Evolutionary conservation across 2,329 filamentous ascomycete genomes (phyloP), one percentile per base, ranked within the genome.

Genomic region (Magnaporthiopsis rhizophila): DNA sequence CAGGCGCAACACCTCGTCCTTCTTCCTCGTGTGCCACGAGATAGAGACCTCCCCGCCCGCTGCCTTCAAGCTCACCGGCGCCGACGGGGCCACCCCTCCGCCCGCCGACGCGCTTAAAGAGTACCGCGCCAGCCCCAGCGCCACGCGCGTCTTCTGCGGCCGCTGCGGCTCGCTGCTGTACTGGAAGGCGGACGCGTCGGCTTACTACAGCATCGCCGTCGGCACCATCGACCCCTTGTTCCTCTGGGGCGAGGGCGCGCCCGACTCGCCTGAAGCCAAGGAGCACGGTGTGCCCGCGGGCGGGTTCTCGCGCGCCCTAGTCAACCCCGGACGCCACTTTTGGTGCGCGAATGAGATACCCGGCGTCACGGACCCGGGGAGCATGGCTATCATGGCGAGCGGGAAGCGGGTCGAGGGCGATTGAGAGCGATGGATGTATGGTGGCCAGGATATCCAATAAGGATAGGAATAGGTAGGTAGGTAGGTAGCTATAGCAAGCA

Each of bases 81-180:
- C 68, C 24, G 70, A 72, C 18, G 38, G 38, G 11, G 15, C 18
- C 21, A 4, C 15, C 21, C 65, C 72, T 32, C 73, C 75, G 1
- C 73, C 80, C 9, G 13, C 38, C 38, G 38, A 45, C 38, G 38
- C 38, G 38, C 38, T 45, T 15, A 71, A 73, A 58, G 72, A 72
- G 18, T 84, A 77, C 71, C 71, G 71, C 34, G 78, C 80, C 36
- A 77, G 77, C 1, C 71, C 76, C 0, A 71, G 69, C 1, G 72
- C 71, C 62, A 72, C 76, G 66, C 80, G 83, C 24, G 77, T 74
- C 1, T 83, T 85, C 73, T 85, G 83, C 71, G 66, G 69, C 28
- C 69, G 67, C 2, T 85, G 83, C 71, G 81, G 83, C 18, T 79
- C 78, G 50, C 75, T 80, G 59, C 67, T 85, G n/a, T 81, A 77